Conservation (phyloP, 2,329 filamentous ascomycete genomes). For the Phaeosphaeriaceae sp. region DNA sequence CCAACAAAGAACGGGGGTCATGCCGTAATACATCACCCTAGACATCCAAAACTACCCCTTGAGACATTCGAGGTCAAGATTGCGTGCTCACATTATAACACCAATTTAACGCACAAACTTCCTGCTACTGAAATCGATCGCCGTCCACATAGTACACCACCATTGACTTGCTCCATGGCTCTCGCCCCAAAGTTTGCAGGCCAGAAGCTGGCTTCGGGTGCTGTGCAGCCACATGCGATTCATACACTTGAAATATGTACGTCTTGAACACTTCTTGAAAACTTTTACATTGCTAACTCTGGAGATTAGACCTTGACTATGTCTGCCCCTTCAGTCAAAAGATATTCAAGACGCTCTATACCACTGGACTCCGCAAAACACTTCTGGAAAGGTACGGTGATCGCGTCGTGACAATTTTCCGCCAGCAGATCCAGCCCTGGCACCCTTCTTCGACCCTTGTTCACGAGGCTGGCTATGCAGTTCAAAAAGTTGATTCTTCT, state of each 20-base stretch:
- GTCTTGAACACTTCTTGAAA: slow-evolving; percentile 9
- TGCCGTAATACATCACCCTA: slow-evolving; percentile 28
- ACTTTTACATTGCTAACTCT: neutral
- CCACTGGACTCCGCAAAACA: slow-evolving; percentile 64
- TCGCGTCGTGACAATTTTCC: slow-evolving; percentile 78
- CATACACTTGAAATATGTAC: slow-evolving; percentile 63
- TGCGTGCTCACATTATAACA: slow-evolving; percentile 20
- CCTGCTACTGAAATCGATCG: neutral
- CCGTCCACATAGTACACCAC: neutral
- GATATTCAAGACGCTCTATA: slow-evolving; percentile 78
- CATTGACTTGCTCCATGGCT: slow-evolving; percentile 61
- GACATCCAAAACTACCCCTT: slow-evolving; percentile 24
- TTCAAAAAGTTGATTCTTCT: slow-evolving; percentile 71
- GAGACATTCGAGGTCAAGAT: slow-evolving; percentile 9
- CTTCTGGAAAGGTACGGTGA: slow-evolving; percentile 68
- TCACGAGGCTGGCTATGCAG: slow-evolving; percentile 84
- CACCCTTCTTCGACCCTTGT: slow-evolving; percentile 75
- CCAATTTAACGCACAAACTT: neutral
- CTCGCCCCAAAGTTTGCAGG: slow-evolving; percentile 79
- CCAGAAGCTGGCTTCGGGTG: slow-evolving; percentile 65
- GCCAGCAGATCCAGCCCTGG: slow-evolving; percentile 94
- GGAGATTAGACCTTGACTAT: slow-evolving; percentile 77
- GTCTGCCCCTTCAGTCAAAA: slow-evolving; percentile 80
- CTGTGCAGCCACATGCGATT: slow-evolving; percentile 51
- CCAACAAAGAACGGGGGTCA: slow-evolving; percentile 8